Evolutionary conservation across 2,329 filamentous ascomycete genomes (phyloP).

Genomic region (Pseudopithomyces chartarum): DNA sequence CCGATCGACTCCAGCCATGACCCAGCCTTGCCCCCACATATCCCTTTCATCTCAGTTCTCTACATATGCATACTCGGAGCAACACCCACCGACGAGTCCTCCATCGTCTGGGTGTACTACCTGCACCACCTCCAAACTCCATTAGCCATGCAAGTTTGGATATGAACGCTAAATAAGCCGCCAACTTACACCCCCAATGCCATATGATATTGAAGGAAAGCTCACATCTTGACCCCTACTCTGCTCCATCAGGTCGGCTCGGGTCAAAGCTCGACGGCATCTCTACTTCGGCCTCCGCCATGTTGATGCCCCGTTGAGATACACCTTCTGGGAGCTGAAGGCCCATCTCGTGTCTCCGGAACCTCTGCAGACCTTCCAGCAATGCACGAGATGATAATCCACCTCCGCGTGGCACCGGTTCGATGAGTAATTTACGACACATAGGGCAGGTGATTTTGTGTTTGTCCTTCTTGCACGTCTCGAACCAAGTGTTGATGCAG

Average conservation of each 20-base stretch:
- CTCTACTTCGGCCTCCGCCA: slow-evolving; percentile 20
- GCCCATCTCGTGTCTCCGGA: neutral
- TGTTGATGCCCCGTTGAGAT: neutral
- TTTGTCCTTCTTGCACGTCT: slow-evolving; percentile 42
- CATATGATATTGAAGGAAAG: neutral
- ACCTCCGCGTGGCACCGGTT: slow-evolving; percentile 14
- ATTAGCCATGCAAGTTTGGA: neutral
- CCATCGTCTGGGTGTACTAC: too few relatives aligned
- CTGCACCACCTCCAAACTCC: too few relatives aligned
- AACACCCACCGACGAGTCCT: too few relatives aligned
- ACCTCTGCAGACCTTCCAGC: neutral
- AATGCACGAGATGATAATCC: neutral
- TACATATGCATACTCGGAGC: too few relatives aligned
- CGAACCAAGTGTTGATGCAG: slow-evolving; percentile 43
- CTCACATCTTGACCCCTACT: neutral
- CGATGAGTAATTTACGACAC: slow-evolving; percentile 41
- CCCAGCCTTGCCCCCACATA: neutral
- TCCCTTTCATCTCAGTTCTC: too few relatives aligned
- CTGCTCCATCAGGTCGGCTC: neutral
- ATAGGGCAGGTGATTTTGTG: slow-evolving; percentile 46
- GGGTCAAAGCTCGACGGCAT: slow-evolving; percentile 19
- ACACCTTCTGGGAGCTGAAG: neutral
- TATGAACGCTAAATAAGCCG: neutral
- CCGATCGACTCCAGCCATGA: neutral
- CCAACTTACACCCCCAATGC: neutral